Evolutionary conservation across 371 early-diverging fungal species (phyloP).

Genomic region (Mortierella sp.): DNA sequence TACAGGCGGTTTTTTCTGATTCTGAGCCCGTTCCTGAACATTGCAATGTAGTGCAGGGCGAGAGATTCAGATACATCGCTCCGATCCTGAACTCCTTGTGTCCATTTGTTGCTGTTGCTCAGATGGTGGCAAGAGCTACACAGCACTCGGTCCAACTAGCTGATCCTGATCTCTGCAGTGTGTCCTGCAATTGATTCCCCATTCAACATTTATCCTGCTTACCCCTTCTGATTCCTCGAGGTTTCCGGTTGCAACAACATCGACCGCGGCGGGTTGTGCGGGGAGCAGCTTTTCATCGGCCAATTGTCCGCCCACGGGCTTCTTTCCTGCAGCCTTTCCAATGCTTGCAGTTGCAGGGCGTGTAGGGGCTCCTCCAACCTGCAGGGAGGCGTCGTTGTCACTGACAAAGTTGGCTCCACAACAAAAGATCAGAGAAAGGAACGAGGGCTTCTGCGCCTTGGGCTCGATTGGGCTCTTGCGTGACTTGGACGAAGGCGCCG

Average conservation of each 20-base stretch:
- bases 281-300: slow-evolving; percentile 36
- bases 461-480: slow-evolving; percentile 45
- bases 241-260: slow-evolving; percentile 13
- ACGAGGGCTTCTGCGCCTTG: slow-evolving; percentile 48
- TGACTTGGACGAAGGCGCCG: slow-evolving; percentile 28
- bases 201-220: no score
- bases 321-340: slow-evolving; percentile 42
- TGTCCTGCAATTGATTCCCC: no score
- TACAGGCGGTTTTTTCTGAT: slow-evolving; percentile 1
- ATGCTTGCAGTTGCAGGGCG: slow-evolving; percentile 34
- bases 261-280: slow-evolving; percentile 29
- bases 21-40: slow-evolving; percentile 17
- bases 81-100: background rate
- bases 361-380: slow-evolving; percentile 13
- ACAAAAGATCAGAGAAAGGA: slow-evolving; percentile 51
- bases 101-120: background rate
- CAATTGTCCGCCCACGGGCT: slow-evolving; percentile 20
- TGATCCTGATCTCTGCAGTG: no score
- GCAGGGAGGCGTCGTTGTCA: slow-evolving; percentile 38
- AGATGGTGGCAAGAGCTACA: no score
- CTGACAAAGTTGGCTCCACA: slow-evolving; percentile 54
- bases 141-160: no score
- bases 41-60: slow-evolving; percentile 6
- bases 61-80: background rate
- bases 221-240: slow-evolving; percentile 39